Base-by-base conservation (phyloP, 73 alveolate species). In the Durusdinium trenchii region DNA sequence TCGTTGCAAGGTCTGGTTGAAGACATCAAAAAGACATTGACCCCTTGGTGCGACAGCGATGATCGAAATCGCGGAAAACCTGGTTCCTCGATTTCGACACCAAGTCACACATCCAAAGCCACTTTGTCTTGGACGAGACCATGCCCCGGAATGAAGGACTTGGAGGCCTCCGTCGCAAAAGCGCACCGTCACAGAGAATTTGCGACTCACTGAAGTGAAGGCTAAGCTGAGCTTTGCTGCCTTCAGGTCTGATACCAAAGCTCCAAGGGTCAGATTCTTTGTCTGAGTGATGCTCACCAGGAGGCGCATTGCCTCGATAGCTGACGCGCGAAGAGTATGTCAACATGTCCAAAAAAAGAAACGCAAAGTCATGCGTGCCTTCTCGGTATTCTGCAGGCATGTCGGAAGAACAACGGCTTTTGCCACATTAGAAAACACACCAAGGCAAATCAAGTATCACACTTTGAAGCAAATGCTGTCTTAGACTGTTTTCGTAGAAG, bases 231-330 rank as follows among this genome's bases (percentile, higher is more conserved):
- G 16, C 54, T 75, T 18, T 75, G 28, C 46, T 36, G 76, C 94
- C 94, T 84, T 84, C 48, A 84, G 94, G 52, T 84, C 94, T n/a
- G 94, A 12, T 23, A 84, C 94, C 28, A 84, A 75, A 26, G 36
- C 94, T 10, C n/a, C 94, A 36, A 46, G 75, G 20, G 46, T 82
- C 47, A 84, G 94, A 36, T 84, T 50, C 76, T 62, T 50, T 40
- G 94, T 84, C 76, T 84, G 76, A 18, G 94, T 84, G 28, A 84
- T 52, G 94, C 94, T 84, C 69, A 84, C 94, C 76, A 84, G 52
- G 23, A 84, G 52, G 51, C 94, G 94, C 94, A 84, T 84, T n/a
- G 73, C 94, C 94, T 50, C 43, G 64, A 40, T 16, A 69, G 82
- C 82, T 16, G 46, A 36, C 26, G 26, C n/a, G 46, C 40, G 36